Evolutionary conservation across 208 protist genomes (phyloP).

Genomic region (Leishmania mexicana): DNA sequence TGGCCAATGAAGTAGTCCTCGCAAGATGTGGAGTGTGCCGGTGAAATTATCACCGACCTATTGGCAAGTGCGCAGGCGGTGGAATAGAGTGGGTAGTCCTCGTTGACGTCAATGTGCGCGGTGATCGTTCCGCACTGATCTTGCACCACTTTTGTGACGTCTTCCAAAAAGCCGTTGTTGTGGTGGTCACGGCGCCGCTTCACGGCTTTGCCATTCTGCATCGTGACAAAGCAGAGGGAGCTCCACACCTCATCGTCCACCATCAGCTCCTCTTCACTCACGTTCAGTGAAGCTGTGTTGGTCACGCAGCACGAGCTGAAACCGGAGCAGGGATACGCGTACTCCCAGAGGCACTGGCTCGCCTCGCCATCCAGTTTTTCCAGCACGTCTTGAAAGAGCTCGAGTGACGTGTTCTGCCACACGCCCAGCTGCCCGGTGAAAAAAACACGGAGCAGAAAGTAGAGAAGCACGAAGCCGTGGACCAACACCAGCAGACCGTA

Average conservation of each 20-base stretch:
- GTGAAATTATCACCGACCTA: background rate
- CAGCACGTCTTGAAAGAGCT: background rate
- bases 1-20: slow-evolving; percentile 31
- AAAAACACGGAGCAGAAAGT: background rate
- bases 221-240: slow-evolving; percentile 32
- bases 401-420: background rate
- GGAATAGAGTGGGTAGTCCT: background rate
- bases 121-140: slow-evolving; percentile 15
- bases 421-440: background rate
- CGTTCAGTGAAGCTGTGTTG: slow-evolving; percentile 29
- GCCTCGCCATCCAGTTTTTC: background rate
- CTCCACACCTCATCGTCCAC: slow-evolving; percentile 7
- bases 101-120: background rate
- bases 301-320: slow-evolving; percentile 43
- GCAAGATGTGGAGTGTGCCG: slow-evolving; percentile 3
- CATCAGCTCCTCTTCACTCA: background rate
- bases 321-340: slow-evolving; percentile 36
- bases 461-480: background rate
- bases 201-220: slow-evolving; percentile 16
- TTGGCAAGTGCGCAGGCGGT: slow-evolving; percentile 6
- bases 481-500: background rate
- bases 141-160: slow-evolving; percentile 2
- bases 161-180: background rate
- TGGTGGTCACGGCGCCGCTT: background rate
- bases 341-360: slow-evolving; percentile 30